Base-by-base conservation (phyloP, 257 asterid genomes). In the Scutellaria barbata region DNA sequence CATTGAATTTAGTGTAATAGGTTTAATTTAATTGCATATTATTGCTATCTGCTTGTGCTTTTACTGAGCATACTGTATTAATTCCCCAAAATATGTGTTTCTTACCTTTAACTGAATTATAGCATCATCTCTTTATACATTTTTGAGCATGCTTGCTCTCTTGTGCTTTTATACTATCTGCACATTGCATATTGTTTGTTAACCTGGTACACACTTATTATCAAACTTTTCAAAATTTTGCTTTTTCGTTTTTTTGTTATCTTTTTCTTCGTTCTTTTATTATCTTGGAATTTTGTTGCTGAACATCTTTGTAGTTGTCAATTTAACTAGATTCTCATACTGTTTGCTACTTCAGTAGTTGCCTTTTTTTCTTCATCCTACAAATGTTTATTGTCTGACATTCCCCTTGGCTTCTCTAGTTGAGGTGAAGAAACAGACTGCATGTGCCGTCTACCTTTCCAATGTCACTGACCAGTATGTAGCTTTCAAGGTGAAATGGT, bases 371-470 rank as follows among this genome's bases (percentile, higher is more conserved):
- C 75, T 56, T 61, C 18, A n/a, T 45, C 22, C 22, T 54, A 12
- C 25, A 25, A 68, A 46, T 42, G 16, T 39, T 22, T 42, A 65
- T 71, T 12, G 22, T 74, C 73, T 83, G 75, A 77, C 58, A 18
- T 35, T 71, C 65, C 60, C 58, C 17, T 66, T 77, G 64, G 50
- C 17, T 76, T 82, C 75, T 63, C 60, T 79, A 92, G 98, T 85
- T 85, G 98, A 90, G 89, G 74, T 88, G 78, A 90, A 85, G 92
- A 90, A 90, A 73, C 96, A 89, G 86, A 86, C 92, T 71, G 75
- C 89, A 25, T 84, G 88, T 63, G 63, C 82, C 22, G 95, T 88
- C 70, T 83, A 82, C 75, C 85, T 92, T 77, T 73, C 82, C 76
- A 92, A 92, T 81, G 75, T 75, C 82, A 81, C 92, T 9, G 96